Evolutionary conservation across 2,329 filamentous ascomycete species (phyloP).

Genomic region (Cladosporium sp.): DNA sequence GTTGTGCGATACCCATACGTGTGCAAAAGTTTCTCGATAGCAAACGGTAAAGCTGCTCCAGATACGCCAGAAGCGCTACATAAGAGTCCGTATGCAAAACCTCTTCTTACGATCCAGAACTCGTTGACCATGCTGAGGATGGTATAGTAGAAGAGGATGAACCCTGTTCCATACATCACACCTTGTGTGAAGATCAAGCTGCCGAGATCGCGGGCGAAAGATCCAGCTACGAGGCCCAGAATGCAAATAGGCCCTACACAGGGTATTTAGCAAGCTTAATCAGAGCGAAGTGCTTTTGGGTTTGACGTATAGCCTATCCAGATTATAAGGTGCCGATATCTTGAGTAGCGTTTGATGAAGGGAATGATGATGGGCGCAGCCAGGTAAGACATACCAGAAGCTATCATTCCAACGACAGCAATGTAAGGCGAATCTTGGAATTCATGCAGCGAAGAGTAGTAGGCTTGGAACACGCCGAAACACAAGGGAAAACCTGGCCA

Average conservation of each 20-base stretch:
- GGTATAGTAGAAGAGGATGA: conserved; percentile 42
- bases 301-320: conserved; percentile 38
- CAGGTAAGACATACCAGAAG: conserved; percentile 55
- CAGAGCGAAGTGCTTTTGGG: too few species aligned
- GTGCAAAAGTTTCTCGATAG: conserved; percentile 17
- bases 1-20: conserved; percentile 24
- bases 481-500: conserved; percentile 54
- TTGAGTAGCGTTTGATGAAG: conserved; percentile 36
- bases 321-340: conserved; percentile 41
- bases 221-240: conserved; percentile 22
- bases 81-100: conserved; percentile 25
- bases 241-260: conserved; percentile 17
- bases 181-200: conserved; percentile 60
- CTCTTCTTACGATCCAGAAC: conserved; percentile 24
- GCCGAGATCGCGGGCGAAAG: conserved; percentile 48
- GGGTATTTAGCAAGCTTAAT: too few species aligned
- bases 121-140: conserved; percentile 30
- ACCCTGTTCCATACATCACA: conserved; percentile 55
- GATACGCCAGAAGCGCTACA: conserved; percentile 24
- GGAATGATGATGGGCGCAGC: conserved; percentile 48
- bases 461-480: conserved; percentile 68
- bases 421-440: conserved; percentile 54
- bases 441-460: conserved; percentile 58
- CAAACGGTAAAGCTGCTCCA: conserved; percentile 24
- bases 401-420: conserved; percentile 61